These are phyloP conservation scores for Apiospora kogelbergensis DNA, from an alignment of 2,329 filamentous ascomycete species.

Conservation along the genomic window DNA sequence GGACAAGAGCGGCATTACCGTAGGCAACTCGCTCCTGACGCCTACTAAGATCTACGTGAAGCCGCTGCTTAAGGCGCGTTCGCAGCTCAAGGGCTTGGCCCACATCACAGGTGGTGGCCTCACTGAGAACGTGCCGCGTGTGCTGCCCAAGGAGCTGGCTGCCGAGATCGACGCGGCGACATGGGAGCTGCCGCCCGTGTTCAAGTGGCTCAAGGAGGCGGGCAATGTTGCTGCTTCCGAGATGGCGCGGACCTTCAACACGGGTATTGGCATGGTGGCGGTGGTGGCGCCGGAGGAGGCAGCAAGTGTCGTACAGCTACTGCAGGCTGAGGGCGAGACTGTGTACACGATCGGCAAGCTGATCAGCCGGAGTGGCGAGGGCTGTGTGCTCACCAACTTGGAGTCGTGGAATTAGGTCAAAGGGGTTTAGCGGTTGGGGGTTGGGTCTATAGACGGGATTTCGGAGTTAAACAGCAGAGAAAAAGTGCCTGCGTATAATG, in stretches of 20 bases:
- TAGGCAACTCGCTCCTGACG: slow-evolving; percentile 79
- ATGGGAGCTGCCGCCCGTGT: slow-evolving; percentile 78
- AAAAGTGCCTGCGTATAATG: background rate
- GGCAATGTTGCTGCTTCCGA: slow-evolving; percentile 74
- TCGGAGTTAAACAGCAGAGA: background rate
- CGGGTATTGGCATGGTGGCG: slow-evolving; percentile 89
- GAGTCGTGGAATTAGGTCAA: slow-evolving; percentile 36
- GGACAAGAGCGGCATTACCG: slow-evolving; percentile 50
- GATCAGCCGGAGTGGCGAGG: slow-evolving; percentile 56
- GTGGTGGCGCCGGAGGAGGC: slow-evolving; percentile 70
- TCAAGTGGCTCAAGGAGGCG: slow-evolving; percentile 78
- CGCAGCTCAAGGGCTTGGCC: slow-evolving; percentile 82
- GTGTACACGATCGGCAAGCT: slow-evolving; percentile 77
- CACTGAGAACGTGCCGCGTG: slow-evolving; percentile 89
- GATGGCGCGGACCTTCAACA: slow-evolving; percentile 94
- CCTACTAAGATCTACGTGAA: slow-evolving; percentile 95
- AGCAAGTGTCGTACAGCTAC: slow-evolving; percentile 55
- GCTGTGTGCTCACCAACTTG: slow-evolving; percentile 63
- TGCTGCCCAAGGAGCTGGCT: slow-evolving; percentile 76
- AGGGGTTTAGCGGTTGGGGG: background rate
- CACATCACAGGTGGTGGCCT: slow-evolving; percentile 97
- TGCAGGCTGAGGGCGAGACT: slow-evolving; percentile 70
- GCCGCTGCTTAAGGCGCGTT: slow-evolving; percentile 66
- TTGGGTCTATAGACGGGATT: background rate
- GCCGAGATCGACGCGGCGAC: slow-evolving; percentile 76